Conservation (phyloP, 495 filamentous ascomycete species). For the Lophiostoma macrostomum region DNA sequence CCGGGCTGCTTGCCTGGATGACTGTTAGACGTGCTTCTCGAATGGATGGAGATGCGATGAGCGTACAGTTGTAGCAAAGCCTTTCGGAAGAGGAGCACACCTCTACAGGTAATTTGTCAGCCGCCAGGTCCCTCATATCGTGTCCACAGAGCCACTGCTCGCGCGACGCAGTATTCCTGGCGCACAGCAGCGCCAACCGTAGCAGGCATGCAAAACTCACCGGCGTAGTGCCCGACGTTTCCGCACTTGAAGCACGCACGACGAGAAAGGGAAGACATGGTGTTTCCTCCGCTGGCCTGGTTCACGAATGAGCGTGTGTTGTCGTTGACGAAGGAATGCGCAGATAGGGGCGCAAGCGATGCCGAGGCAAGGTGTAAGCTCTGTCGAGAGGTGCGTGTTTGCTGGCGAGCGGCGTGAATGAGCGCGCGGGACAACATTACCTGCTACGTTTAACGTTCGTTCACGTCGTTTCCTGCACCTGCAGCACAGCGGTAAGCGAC, state of each 20-base stretch:
- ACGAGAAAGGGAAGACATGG: constrained; percentile 90
- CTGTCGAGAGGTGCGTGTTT: not conserved
- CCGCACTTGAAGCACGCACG: constrained; percentile 99
- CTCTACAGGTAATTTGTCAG: constrained; percentile 52
- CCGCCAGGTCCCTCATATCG: not conserved
- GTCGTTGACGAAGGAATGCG: constrained; percentile 1
- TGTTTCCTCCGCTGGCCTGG: constrained; percentile 25
- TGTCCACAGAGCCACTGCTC: not conserved
- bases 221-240: constrained; percentile 96
- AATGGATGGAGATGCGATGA: not conserved
- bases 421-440: constrained; percentile 15
- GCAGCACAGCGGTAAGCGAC: constrained; percentile 8
- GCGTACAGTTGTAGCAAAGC: constrained; percentile 98
- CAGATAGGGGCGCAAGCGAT: constrained; percentile 5
- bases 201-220: constrained; percentile 41
- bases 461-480: constrained; percentile 30
- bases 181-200: constrained; percentile 28
- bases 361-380: not conserved
- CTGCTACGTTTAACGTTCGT: no score
- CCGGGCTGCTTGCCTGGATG: constrained; percentile 48
- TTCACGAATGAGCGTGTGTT: constrained; percentile 9
- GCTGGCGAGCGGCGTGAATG: not conserved
- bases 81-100: constrained; percentile 94
- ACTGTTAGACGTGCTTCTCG: constrained; percentile 50
- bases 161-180: constrained; percentile 14